Evolutionary conservation across 2,329 filamentous ascomycete species (phyloP).

Genomic region (Pyrenochaeta sp.): DNA sequence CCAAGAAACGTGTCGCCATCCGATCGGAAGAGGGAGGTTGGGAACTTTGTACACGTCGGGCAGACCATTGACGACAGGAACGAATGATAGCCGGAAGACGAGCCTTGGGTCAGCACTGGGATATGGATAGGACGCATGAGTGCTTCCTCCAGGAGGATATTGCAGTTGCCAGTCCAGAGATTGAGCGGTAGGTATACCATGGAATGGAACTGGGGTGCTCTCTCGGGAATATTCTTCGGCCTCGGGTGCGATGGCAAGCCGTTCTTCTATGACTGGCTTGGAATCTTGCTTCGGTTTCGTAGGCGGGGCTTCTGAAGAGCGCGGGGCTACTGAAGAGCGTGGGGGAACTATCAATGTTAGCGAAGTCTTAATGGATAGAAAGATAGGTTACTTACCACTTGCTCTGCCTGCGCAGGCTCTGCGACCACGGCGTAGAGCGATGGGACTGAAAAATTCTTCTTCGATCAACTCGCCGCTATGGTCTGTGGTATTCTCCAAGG

Average conservation of each 20-base stretch:
- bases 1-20: conserved; percentile 26
- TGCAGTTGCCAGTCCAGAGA: conserved; percentile 19
- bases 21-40: conserved; percentile 10
- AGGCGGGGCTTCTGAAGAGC: no score
- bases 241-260: no score
- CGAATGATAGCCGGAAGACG: conserved; percentile 13
- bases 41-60: conserved; percentile 13
- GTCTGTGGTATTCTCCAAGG: no score
- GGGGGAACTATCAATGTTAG: no score
- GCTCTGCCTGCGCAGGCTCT: conserved; percentile 4
- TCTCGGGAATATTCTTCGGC: no score
- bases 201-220: not conserved
- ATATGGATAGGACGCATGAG: conserved; percentile 26
- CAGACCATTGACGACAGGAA: conserved; percentile 21
- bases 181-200: conserved; percentile 7
- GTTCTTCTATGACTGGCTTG: no score
- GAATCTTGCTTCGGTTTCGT: not conserved
- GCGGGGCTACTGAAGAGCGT: no score
- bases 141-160: conserved; percentile 26
- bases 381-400: not conserved
- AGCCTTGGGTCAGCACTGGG: conserved; percentile 19
- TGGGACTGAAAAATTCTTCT: not conserved
- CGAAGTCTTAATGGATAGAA: no score
- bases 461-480: no score
- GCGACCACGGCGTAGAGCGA: conserved; percentile 6